Percentiles rank a stretch among this genome's conserved stretches.
Conservation (phyloP, 345 rosid species). For the Barbarea vulgaris region DNA sequence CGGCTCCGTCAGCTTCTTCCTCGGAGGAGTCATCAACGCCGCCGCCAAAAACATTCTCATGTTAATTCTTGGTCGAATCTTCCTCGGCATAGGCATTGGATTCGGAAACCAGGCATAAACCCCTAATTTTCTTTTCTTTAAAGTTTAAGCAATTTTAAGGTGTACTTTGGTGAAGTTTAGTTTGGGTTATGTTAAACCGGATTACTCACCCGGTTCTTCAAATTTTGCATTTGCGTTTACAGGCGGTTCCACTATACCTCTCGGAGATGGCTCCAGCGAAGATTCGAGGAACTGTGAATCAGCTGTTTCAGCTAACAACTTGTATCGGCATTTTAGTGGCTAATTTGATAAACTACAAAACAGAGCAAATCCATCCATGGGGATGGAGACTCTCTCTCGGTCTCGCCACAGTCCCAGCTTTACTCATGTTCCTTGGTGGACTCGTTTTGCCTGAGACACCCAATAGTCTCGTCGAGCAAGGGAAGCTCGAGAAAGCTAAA, state of each 20-base stretch:
- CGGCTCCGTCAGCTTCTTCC: conserved; percentile 78
- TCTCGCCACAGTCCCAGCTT: conserved; percentile 64
- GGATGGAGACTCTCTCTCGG: conserved; percentile 88
- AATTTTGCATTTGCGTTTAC: conserved; percentile 2
- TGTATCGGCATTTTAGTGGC: conserved; percentile 82
- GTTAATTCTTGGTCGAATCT: conserved; percentile 70
- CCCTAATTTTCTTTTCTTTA: no score
- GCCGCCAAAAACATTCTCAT: conserved; percentile 61
- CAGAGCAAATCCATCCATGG: conserved; percentile 82
- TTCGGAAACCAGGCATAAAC: conserved; percentile 70
- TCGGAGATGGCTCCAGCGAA: conserved; percentile 96
- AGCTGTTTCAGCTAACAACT: conserved; percentile 82
- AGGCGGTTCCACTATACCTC: conserved; percentile 87
- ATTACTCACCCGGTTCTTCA: not conserved
- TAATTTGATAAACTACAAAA: conserved; percentile 65
- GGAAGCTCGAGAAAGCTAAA: conserved; percentile 64
- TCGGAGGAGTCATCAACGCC: conserved; percentile 75
- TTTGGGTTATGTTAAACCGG: not conserved
- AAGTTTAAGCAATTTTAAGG: no score
- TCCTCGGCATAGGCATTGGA: conserved; percentile 83
- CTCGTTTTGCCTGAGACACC: conserved; percentile 75
- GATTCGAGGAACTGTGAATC: conserved; percentile 77
- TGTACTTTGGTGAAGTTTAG: no score
- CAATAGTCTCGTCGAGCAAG: conserved; percentile 82
- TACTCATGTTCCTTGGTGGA: conserved; percentile 74